Base-by-base conservation (phyloP, 2,329 filamentous ascomycete genomes). In the Metarhizium anisopliae region DNA sequence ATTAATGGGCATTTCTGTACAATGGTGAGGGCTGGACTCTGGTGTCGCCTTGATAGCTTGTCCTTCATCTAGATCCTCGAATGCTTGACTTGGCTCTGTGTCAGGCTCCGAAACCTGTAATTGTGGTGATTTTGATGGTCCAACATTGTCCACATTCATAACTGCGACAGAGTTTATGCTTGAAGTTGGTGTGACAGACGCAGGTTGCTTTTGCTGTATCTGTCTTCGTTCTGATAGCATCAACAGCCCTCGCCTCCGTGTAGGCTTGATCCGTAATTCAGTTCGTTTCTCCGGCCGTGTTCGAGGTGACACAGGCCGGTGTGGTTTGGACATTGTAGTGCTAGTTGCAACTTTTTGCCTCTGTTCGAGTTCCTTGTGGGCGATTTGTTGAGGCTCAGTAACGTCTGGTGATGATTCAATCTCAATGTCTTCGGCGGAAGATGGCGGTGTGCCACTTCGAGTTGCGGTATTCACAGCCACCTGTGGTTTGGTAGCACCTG, bases 191-290 rank as follows among this genome's bases (percentile, higher is more conserved):
- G 20, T 35, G 5, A 4, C 13, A 3, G 42, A 53, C 4, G 25
- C 14, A 10, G 49, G 18, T 8, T 20, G 18, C 29, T 36, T 29
- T 20, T 52, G 45, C 4, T 53, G 52, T 8, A 43, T 25, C 43
- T 58, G 51, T 30, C 63, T 60, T 54, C 64, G 69, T 53, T 77
- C 73, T 1, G 73, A 69, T 4, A 78, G 53, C 66, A 80, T 70
- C 47, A 81, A 61, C 7, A 82, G 61, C 2, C 79, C 78, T 53
- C 77, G 71, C 57, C 74, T 76, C 57, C 74, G 73, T 56, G 73
- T 70, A 18, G 76, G 67, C 57, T 70, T 75, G 53, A 81, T 76
- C 7, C 73, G 72, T 40, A 81, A 65, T 58, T 77, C 74, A 18
- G 76, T 76, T 51, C 72, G 73, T 8, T 66, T 70, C 55, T 71